A percentile compares a stretch with the other conserved stretches of the same genome.
Evolutionary conservation across 768 basidiomycete species (phyloP).

Genomic region (Mycena polygramma): DNA sequence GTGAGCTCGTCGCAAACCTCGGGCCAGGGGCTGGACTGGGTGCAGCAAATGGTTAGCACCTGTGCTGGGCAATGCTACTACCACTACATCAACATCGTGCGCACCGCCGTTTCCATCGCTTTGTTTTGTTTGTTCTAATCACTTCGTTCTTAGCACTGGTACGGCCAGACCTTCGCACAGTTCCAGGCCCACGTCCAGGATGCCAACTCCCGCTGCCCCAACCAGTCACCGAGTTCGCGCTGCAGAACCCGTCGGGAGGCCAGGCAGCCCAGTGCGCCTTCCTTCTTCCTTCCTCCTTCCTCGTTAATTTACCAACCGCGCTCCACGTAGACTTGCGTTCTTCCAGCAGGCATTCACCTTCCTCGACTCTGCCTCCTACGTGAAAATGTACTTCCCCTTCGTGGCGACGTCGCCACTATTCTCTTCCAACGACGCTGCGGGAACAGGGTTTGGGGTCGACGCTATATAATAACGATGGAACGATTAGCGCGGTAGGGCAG

Average conservation of each 20-base stretch:
- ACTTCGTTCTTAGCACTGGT: constrained; percentile 21
- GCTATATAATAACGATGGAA: constrained; percentile 47
- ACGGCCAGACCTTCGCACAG: constrained; percentile 41
- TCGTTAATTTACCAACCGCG: no score
- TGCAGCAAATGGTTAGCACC: constrained; percentile 49
- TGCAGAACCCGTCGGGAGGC: constrained; percentile 45
- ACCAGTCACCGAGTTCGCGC: constrained; percentile 49
- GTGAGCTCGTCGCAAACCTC: constrained; percentile 48
- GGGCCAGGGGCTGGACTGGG: constrained; percentile 52
- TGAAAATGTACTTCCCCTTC: constrained; percentile 53
- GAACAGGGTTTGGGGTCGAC: constrained; percentile 40
- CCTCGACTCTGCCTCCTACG: constrained; percentile 48
- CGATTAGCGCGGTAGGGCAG: constrained; percentile 23
- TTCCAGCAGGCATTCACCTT: constrained; percentile 50
- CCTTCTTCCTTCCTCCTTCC: no score
- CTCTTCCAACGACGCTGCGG: constrained; percentile 36
- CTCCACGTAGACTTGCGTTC: constrained; percentile 37
- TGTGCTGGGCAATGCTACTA: constrained; percentile 51
- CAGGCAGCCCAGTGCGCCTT: constrained; percentile 40
- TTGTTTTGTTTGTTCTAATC: not conserved
- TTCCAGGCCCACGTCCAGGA: constrained; percentile 41
- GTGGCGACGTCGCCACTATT: constrained; percentile 49
- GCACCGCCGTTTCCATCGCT: no score
- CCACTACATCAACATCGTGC: constrained; percentile 51
- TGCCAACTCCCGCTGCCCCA: constrained; percentile 21